Evolutionary conservation across 805 yeast genomes (phyloP).

Genomic region (Saccharomycopsis capsularis): DNA sequence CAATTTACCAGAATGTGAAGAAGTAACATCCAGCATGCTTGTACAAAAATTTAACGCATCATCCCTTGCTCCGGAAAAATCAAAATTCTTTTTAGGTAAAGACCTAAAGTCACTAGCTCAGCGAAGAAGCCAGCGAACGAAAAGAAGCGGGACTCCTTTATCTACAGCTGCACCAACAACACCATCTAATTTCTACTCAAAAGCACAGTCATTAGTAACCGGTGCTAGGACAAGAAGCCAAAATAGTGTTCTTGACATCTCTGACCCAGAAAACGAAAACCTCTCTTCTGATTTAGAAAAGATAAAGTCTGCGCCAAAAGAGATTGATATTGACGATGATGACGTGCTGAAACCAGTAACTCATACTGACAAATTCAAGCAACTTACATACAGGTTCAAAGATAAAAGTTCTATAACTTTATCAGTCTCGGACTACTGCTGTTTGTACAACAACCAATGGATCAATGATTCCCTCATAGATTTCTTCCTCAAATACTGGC

Average conservation of each 20-base stretch:
- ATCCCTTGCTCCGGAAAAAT: too few relatives aligned
- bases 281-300: too few relatives aligned
- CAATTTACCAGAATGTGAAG: too few relatives aligned
- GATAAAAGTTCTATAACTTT: conserved; percentile 52
- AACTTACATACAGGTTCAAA: conserved; percentile 42
- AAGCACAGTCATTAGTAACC: too few relatives aligned
- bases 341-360: background rate
- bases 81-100: background rate
- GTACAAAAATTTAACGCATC: too few relatives aligned
- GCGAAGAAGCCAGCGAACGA: background rate
- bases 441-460: conserved; percentile 78
- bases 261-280: too few relatives aligned
- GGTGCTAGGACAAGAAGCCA: background rate
- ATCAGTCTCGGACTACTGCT: conserved; percentile 64
- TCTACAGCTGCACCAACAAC: background rate
- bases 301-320: too few relatives aligned
- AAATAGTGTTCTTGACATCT: background rate
- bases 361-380: conserved; percentile 28
- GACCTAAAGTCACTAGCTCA: background rate
- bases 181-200: background rate
- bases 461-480: conserved; percentile 85
- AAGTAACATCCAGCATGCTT: too few relatives aligned
- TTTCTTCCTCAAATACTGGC: conserved; percentile 63
- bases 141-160: background rate
- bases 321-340: conserved; percentile 2